These are phyloP conservation scores for Lathyrus tuberosus DNA, from an alignment of 306 rosid species.

Conservation along the genomic window DNA sequence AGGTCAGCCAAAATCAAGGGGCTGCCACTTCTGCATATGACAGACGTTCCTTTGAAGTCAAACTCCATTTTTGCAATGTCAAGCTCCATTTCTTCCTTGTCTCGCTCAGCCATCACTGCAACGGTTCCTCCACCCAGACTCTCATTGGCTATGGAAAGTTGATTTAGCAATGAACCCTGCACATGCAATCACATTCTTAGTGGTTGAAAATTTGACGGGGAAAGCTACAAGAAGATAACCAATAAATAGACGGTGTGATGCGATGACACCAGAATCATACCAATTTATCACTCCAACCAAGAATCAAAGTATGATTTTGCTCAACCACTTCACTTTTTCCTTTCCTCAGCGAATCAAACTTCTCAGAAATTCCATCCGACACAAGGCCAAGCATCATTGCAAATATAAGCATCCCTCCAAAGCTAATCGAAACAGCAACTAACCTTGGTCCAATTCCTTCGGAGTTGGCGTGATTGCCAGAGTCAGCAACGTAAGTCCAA, in stretches of 20 bases:
- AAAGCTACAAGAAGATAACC: conserved; percentile 11
- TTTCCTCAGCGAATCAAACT: conserved; percentile 87
- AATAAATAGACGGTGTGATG: conserved; percentile 15
- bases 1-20: conserved; percentile 89
- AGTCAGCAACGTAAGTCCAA: conserved; percentile 88
- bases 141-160: conserved; percentile 90
- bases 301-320: conserved; percentile 85
- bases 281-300: conserved; percentile 95
- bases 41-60: conserved; percentile 86
- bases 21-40: conserved; percentile 94
- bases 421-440: conserved; percentile 87
- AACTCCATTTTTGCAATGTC: conserved; percentile 95
- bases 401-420: conserved; percentile 94
- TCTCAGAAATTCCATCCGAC: conserved; percentile 87
- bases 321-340: conserved; percentile 93
- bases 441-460: conserved; percentile 71
- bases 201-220: neutral
- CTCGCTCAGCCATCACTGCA: conserved; percentile 94
- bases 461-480: conserved; percentile 86
- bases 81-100: conserved; percentile 96
- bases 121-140: conserved; percentile 85
- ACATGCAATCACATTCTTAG: conserved; percentile 32
- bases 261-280: conserved; percentile 40
- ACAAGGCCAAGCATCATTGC: conserved; percentile 99
- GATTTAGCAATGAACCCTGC: conserved; percentile 89